Conservation (phyloP, 2,329 filamentous ascomycete genomes). For the Xylaria sp. region DNA sequence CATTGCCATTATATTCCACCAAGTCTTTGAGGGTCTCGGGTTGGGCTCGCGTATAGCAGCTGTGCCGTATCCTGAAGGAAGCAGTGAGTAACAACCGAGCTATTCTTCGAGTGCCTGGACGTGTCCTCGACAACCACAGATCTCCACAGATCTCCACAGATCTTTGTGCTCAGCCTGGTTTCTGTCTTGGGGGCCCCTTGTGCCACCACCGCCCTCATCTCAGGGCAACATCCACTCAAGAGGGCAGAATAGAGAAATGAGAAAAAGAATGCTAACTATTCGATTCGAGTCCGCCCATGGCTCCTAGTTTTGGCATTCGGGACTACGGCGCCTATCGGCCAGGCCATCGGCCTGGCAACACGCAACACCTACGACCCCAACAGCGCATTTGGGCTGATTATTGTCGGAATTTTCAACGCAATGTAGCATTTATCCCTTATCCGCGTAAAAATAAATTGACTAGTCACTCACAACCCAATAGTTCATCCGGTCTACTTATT, state of each 20-base stretch:
- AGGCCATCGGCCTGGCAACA: constrained; percentile 70
- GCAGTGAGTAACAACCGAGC: constrained; percentile 44
- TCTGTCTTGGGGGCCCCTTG: neutral
- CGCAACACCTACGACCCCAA: constrained; percentile 70
- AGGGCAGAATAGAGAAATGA: neutral
- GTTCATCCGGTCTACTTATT: constrained; percentile 69
- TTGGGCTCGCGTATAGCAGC: constrained; percentile 77
- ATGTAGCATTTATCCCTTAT: constrained; percentile 57
- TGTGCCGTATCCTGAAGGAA: constrained; percentile 68
- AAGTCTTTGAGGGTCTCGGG: constrained; percentile 75
- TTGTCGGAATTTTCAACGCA: constrained; percentile 73
- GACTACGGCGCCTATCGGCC: constrained; percentile 71
- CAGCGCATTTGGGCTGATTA: constrained; percentile 71
- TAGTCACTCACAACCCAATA: constrained; percentile 41
- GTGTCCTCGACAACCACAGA: neutral
- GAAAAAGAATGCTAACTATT: neutral
- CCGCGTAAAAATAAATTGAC: neutral
- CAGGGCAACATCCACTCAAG: neutral
- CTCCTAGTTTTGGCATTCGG: constrained; percentile 71
- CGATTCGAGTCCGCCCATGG: constrained; percentile 64
- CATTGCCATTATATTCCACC: constrained; percentile 77
- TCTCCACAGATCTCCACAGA: too few relatives aligned
- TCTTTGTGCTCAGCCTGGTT: neutral
- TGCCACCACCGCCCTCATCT: neutral
- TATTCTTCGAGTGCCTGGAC: neutral